Conservation (phyloP, 345 rosid genomes). For the Limnanthes douglasii region DNA sequence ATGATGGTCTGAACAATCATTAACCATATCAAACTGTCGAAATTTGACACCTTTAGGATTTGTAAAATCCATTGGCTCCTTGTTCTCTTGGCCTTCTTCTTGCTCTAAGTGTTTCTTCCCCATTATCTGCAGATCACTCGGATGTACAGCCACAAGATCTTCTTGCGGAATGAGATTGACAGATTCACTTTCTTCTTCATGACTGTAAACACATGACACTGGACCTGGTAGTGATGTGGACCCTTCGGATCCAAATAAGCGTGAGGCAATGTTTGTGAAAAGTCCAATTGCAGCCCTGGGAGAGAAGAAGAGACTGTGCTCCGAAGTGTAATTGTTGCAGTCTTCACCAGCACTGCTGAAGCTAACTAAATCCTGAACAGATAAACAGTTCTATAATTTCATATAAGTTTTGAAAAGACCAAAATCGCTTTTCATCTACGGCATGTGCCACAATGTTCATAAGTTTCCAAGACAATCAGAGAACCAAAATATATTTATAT, state of each 20-base stretch:
- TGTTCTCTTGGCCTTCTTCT: slow-evolving; percentile 16
- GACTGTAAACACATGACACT: slow-evolving; percentile 14
- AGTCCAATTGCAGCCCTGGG: slow-evolving; percentile 58
- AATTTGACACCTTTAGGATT: slow-evolving; percentile 13
- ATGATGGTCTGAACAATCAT: slow-evolving; percentile 69
- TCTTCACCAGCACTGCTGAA: slow-evolving; percentile 18
- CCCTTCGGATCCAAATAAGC: slow-evolving; percentile 39
- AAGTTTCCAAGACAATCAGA: not conserved
- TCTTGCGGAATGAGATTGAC: slow-evolving; percentile 15
- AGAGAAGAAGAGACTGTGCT: slow-evolving; percentile 29
- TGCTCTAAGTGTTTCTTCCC: slow-evolving; percentile 9
- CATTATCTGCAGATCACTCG: slow-evolving; percentile 13
- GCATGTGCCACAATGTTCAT: not conserved
- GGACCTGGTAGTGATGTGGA: slow-evolving; percentile 24
- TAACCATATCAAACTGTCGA: slow-evolving; percentile 62
- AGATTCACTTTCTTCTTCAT: slow-evolving; percentile 24
- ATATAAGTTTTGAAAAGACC: not conserved
- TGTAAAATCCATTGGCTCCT: slow-evolving; percentile 11
- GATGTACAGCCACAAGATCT: slow-evolving; percentile 20
- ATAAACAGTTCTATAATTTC: not conserved
- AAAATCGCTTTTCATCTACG: not conserved
- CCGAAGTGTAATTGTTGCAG: slow-evolving; percentile 14
- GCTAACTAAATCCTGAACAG: slow-evolving; percentile 34
- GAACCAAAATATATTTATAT: not conserved
- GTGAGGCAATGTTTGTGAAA: slow-evolving; percentile 33